Evolutionary conservation across 2,329 filamentous ascomycete genomes (phyloP).

Genomic region (Ceratocystis smalleyi): DNA sequence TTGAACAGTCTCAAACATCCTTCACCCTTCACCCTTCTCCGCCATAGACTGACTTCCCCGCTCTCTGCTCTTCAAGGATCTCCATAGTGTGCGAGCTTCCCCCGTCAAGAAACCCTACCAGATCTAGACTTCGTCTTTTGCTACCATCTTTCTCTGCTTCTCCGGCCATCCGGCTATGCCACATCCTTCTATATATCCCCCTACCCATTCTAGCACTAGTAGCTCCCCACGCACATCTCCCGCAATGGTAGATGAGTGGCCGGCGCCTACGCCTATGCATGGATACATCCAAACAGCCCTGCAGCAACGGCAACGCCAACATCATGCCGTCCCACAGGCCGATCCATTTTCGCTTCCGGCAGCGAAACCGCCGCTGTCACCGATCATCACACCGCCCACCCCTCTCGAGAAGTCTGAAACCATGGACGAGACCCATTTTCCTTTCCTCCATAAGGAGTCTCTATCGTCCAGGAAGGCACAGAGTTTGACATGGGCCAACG

Average conservation of each 20-base stretch:
- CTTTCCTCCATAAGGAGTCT: background rate
- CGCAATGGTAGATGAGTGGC: background rate
- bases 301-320: background rate
- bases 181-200: background rate
- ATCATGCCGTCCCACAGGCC: background rate
- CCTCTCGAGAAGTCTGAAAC: conserved; percentile 4
- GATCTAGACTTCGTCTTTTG: background rate
- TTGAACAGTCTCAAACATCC: background rate
- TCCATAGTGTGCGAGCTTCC: background rate
- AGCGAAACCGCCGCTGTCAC: conserved; percentile 1
- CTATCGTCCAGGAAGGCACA: background rate
- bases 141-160: background rate
- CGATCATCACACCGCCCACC: conserved; percentile 15
- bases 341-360: background rate
- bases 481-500: background rate
- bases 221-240: background rate
- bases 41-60: background rate
- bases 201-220: background rate
- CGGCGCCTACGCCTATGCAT: background rate
- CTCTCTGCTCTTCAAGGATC: background rate
- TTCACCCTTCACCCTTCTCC: background rate
- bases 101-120: background rate
- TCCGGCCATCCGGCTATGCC: background rate
- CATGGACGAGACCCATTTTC: background rate
- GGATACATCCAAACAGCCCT: background rate